Evolutionary conservation across 495 filamentous ascomycete genomes (phyloP).

Genomic region (Podospora conica): DNA sequence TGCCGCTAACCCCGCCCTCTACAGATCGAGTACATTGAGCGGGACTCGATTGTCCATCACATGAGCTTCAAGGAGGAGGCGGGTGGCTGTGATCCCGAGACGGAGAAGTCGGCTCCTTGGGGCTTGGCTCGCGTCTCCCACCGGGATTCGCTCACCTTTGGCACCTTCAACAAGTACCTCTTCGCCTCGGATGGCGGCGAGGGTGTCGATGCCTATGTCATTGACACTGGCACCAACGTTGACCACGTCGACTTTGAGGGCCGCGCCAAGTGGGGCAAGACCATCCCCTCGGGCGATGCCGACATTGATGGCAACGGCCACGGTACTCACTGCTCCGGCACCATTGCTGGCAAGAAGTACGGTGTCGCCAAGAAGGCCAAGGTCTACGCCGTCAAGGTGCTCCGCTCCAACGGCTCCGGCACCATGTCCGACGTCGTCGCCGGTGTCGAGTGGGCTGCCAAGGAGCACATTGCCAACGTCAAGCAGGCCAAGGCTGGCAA

Average conservation of each 20-base stretch:
- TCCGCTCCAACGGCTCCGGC: conserved; percentile 93
- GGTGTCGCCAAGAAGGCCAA: conserved; percentile 99
- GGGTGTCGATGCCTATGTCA: conserved; percentile 97
- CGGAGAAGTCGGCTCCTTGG: conserved; percentile 93
- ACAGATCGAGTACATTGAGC: conserved; percentile 95
- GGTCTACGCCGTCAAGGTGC: conserved; percentile 94
- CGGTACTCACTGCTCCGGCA: conserved; percentile 99
- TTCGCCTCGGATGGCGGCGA: conserved; percentile 88
- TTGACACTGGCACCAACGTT: conserved; percentile 93
- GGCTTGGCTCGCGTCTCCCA: conserved; percentile 97
- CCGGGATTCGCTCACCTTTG: conserved; percentile 76
- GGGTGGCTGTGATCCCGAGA: conserved; percentile 37
- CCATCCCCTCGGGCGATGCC: conserved; percentile 74
- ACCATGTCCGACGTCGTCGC: conserved; percentile 98
- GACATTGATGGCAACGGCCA: conserved; percentile 97
- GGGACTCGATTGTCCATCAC: conserved; percentile 83
- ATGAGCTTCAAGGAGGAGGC: conserved; percentile 40
- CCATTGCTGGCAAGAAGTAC: conserved; percentile 94
- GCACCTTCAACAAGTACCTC: conserved; percentile 96
- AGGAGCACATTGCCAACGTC: conserved; percentile 65
- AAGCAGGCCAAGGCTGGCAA: conserved; percentile 72
- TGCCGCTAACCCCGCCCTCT: conserved; percentile 9
- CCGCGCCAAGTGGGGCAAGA: conserved; percentile 94
- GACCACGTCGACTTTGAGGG: conserved; percentile 97
- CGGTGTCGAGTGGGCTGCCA: conserved; percentile 93